Base-by-base conservation (phyloP, 768 basidiomycete genomes). In the Tulasnella sp. region DNA sequence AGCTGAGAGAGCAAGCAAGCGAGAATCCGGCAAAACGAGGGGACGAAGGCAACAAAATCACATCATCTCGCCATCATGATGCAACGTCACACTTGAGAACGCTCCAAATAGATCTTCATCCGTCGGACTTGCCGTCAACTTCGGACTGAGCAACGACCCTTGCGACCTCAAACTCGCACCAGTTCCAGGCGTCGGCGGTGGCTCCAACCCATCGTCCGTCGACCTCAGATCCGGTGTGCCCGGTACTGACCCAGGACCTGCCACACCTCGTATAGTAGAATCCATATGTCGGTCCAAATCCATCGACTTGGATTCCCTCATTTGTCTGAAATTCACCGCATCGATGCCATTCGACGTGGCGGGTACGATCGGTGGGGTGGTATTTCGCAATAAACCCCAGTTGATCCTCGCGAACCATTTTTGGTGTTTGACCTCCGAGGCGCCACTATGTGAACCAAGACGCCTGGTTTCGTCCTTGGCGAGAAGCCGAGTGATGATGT, bases 391-490 rank as follows among this genome's bases (percentile, higher is more conserved):
- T 58, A 99, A 76, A 23, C 95, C 96, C 96, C 95, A 99, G 74
- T 91, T 94, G 69, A 95, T 84, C 67, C 91, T 92, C 27, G 77
- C 75, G 75, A 99, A 99, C 96, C 96, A 99, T 70, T 90, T 93
- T 79, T 98, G 96, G 60, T 88, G 85, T 76, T 98, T 99, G 67
- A 99, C 93, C 73, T 99, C 96, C 69, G 92, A 95, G 59, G 96
- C 96, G 26, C 96, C 96, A 65, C 84, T 91, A 73, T 80, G 84
- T 72, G 90, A 91, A 47, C 96, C 96, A 38, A 98, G 72, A 63
- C 96, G 80, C 58, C 81, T 84, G 68, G 80, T 76, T 72, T 99
- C 96, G 66, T 87, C 84, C 75, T 99, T 99, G 78, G 89, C 88
- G 67, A 99, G 74, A 56, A 98, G 70, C 64, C 92, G 88, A 32